Percentiles rank a stretch among this genome's conserved stretches.
phyloP scores from a whole-genome alignment of 345 rosid species.

The Eucalyptus pumila region DNA sequence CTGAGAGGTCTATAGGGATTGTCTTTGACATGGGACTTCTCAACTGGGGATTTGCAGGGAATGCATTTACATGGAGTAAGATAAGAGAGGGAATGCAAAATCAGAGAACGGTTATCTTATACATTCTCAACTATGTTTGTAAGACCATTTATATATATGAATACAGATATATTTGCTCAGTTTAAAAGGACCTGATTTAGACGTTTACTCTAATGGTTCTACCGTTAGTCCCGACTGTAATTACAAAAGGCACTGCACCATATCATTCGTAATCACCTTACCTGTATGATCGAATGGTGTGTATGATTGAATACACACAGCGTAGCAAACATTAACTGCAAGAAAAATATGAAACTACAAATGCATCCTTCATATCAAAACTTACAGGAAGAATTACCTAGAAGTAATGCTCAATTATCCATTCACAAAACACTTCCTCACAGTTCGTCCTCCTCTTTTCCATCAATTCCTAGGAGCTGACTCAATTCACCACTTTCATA shows the following conservation, averaged over 20 bases:
- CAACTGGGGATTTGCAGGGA: background rate
- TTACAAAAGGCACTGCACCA: background rate
- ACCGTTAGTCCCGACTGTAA: background rate
- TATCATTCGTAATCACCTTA: background rate
- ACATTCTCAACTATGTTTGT: background rate
- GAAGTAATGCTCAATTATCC: background rate
- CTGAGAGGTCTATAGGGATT: background rate
- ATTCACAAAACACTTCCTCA: background rate
- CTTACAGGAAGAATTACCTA: background rate
- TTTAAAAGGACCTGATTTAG: background rate
- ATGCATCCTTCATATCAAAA: background rate
- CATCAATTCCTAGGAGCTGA: slow-evolving; percentile 48
- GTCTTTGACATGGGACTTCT: background rate
- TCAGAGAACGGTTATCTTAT: background rate
- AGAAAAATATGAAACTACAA: background rate
- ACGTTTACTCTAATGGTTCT: background rate
- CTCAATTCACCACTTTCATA: slow-evolving; percentile 60
- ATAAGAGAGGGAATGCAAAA: background rate
- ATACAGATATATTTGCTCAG: background rate
- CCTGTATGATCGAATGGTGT: background rate
- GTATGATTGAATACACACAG: background rate
- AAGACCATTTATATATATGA: background rate
- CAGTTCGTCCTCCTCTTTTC: background rate
- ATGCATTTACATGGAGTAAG: background rate
- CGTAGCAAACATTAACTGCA: background rate